Percentiles rank a stretch among this genome's conserved stretches.
Conservation (phyloP, 2,329 filamentous ascomycete genomes). For the Sclerotinia spermophila region DNA sequence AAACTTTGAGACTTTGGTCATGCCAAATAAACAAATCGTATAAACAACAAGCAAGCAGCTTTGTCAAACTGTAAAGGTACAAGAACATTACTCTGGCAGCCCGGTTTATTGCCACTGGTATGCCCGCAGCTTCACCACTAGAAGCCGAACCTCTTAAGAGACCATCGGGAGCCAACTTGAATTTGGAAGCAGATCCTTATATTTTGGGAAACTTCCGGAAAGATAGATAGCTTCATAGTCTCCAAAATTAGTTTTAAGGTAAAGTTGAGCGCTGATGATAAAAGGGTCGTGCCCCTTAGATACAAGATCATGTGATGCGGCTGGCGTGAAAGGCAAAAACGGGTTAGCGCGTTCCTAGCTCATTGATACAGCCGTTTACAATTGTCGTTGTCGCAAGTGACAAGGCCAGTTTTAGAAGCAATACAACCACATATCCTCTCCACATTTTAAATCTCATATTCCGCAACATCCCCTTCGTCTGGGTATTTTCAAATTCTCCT, state of each 20-base stretch:
- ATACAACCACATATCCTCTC: conserved; percentile 14
- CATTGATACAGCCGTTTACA: conserved; percentile 7
- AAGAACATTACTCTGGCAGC: not conserved
- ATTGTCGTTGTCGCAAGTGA: conserved; percentile 14
- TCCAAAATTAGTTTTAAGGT: not conserved
- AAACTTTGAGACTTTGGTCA: not conserved
- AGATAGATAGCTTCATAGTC: not conserved
- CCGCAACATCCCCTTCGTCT: conserved; percentile 14
- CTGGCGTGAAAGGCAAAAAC: not conserved
- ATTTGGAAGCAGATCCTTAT: not conserved
- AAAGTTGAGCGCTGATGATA: not conserved
- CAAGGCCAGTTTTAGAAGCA: conserved; percentile 11
- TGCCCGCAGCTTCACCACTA: not conserved
- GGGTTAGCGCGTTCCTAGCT: conserved; percentile 4
- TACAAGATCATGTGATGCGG: conserved; percentile 3
- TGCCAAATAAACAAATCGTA: not conserved
- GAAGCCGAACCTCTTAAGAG: not conserved
- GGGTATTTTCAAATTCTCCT: conserved; percentile 27
- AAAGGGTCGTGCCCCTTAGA: not conserved
- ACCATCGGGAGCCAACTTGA: no score
- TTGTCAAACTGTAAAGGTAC: not conserved
- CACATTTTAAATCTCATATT: conserved; percentile 12
- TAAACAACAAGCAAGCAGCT: not conserved
- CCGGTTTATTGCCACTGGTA: not conserved
- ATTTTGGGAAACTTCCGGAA: not conserved